Evolutionary conservation across 352 stramenopile genomes (phyloP), one percentile per base, ranked within the genome.

Genomic region (Elongisporangium anandrum): DNA sequence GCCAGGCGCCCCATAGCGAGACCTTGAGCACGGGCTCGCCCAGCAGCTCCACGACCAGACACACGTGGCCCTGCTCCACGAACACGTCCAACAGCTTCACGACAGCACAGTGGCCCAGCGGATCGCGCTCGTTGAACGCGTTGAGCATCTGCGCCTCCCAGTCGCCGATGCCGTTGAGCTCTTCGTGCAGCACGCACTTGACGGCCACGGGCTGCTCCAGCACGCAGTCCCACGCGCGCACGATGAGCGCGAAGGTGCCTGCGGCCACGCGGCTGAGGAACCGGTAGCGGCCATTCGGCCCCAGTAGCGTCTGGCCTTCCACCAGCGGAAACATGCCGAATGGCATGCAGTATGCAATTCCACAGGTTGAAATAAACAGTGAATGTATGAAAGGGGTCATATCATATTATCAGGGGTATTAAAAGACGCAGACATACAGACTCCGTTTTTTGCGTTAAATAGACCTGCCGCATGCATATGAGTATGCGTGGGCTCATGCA

Each of bases 21-120:
- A 98, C 94, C 60, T 99, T 97, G 41, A 99, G 74, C 65, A 99
- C 97, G 9, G 80, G 65, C 19, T 75, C 52, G 19, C 73, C 80
- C 38, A 92, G 63, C 34, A 87, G 69, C 68, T 92, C 83, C 23
- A 92, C 55, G 57, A 90, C 83, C 38, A 92, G 73, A 45, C 79
- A 90, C 39, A 84, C 75, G 52, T 78, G 79, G 9, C 59, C 66
- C 4, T 73, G 65, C 50, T 90, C 69, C 34, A 70, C 65, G 64
- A 92, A 92, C 49, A 67, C 74, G 62, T 81, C 70, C 7, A 88
- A 55, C 48, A 89, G 52, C 15, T 70, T 69, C 59, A 92, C 79
- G 21, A 90, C 63, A 13, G 82, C 78, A 61, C 80, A 81, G 19
- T 69, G 52, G 45, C 48, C 64, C 12, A 57, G 22, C 2, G 63